Conservation (phyloP, 495 filamentous ascomycete species). For the Penicillium maclennaniae region DNA sequence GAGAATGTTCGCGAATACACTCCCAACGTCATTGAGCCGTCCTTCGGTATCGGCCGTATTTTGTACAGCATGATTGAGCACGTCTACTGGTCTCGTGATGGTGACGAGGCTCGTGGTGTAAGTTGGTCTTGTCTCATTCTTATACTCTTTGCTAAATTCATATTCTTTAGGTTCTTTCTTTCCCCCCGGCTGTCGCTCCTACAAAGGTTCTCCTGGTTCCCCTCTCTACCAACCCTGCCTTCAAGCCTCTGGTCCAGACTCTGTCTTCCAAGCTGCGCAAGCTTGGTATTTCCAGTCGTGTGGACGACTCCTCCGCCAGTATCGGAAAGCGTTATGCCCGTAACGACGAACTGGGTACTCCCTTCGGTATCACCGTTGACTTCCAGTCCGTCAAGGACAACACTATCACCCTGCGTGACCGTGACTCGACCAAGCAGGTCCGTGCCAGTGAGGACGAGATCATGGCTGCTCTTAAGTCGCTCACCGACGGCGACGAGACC, state of each 20-base stretch:
- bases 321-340: constrained; percentile 67
- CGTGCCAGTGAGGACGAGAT: constrained; percentile 64
- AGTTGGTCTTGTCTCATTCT: constrained; percentile 5
- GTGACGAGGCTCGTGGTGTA: constrained; percentile 63
- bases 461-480: constrained; percentile 53
- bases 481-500: constrained; percentile 59
- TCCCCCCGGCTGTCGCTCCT: constrained; percentile 62
- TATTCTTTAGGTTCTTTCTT: constrained; percentile 55
- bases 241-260: constrained; percentile 51
- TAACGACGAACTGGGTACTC: constrained; percentile 65
- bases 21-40: constrained; percentile 82
- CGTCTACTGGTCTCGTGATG: constrained; percentile 67
- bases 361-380: constrained; percentile 64
- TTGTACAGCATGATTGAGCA: constrained; percentile 77
- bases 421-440: constrained; percentile 65
- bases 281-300: constrained; percentile 57
- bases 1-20: constrained; percentile 74
- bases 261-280: constrained; percentile 53
- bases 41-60: constrained; percentile 80
- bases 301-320: constrained; percentile 62
- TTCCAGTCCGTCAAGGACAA: constrained; percentile 68
- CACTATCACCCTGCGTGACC: constrained; percentile 64
- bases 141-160: not conserved
- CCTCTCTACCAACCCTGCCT: constrained; percentile 55
- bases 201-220: constrained; percentile 69